Evolutionary conservation across 2,329 filamentous ascomycete species (phyloP).

Genomic region (Leptographium lundbergii): DNA sequence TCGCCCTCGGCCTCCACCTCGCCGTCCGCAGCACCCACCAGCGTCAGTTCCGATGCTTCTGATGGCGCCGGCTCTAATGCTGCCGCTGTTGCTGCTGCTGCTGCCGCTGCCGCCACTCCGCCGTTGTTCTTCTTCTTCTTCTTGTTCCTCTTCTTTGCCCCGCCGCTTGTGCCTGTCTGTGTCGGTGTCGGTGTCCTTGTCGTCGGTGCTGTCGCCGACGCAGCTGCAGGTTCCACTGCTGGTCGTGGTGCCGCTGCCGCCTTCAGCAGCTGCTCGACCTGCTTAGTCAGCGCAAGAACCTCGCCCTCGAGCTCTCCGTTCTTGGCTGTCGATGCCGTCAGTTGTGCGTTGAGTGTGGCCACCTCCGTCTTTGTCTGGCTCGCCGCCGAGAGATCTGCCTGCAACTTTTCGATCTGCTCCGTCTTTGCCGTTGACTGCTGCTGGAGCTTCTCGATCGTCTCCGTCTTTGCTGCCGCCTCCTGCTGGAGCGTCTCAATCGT

Average conservation of each 20-base stretch:
- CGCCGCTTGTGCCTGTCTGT: background rate
- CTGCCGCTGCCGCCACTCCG: slow-evolving; percentile 22
- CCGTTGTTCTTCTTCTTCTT: slow-evolving; percentile 64
- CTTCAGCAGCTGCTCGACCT: slow-evolving; percentile 10
- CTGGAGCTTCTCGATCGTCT: slow-evolving; percentile 26
- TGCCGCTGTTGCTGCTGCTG: slow-evolving; percentile 11
- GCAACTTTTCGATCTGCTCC: slow-evolving; percentile 36
- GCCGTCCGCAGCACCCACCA: slow-evolving; percentile 12
- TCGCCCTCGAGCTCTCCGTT: slow-evolving; percentile 27
- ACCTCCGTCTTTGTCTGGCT: slow-evolving; percentile 17
- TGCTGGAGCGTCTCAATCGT: slow-evolving; percentile 52
- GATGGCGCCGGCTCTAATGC: slow-evolving; percentile 22
- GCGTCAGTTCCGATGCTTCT: slow-evolving; percentile 14
- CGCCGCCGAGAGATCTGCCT: slow-evolving; percentile 18
- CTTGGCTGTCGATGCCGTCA: slow-evolving; percentile 22
- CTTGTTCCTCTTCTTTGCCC: slow-evolving; percentile 62
- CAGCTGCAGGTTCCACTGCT: background rate
- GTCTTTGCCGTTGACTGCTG: slow-evolving; percentile 20
- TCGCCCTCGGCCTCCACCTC: slow-evolving; percentile 13
- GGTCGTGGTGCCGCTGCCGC: background rate
- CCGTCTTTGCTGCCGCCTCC: slow-evolving; percentile 30
- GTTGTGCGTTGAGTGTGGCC: slow-evolving; percentile 19
- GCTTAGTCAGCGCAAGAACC: slow-evolving; percentile 25
- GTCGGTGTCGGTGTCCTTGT: background rate
- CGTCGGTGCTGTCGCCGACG: slow-evolving; percentile 3